Base-by-base conservation (phyloP, 2,329 filamentous ascomycete genomes). In the Pestalotiopsis sp. region DNA sequence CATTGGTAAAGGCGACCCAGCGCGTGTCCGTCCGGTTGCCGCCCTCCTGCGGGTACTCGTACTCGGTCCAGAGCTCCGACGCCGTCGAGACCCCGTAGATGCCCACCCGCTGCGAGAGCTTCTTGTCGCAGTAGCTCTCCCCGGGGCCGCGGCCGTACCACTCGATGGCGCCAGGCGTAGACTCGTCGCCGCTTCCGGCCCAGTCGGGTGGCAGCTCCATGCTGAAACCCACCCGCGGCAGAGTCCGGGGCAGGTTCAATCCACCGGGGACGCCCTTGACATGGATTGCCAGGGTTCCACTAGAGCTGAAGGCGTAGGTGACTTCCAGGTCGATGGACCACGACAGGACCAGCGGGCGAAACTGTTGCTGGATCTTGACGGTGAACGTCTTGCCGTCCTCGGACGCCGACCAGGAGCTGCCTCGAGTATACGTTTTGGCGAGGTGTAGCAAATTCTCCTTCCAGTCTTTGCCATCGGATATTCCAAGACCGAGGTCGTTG, bases 81-180 rank as follows among this genome's bases (percentile, higher is more conserved):
- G 89, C 78, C 1, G 63, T 27, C 13, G 64, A 17, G 3, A 73
- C 74, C 3, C 78, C 77, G 77, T 84, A 89, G 68, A 83, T 83
- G 2, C 88, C 90, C 2, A 90, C 79, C 0, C 80, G 80, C 75
- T 92, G 90, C 6, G 87, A 87, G 17, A 85, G 76, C 77, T 92
- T 91, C 80, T 87, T 91, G 79, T 93, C 91, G 25, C 83, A 82
- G 80, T 93, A 93, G 27, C 84, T 87, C 78, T 93, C 91, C 5
- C 89, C 89, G 0, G 90, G 89, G 0, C 91, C 91, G 13, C 88
- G 87, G 3, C 91, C 91, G 74, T 89, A 92, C 91, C 91, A 93
- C 2, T 78, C 77, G 2, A 83, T 82, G 0, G 72, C 68, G 36
- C 70, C 64, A 1, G 59, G 31, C 3, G 11, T 3, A 11, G n/a